phyloP scores from a whole-genome alignment of 495 filamentous ascomycete species.

The Aspergillus affinis region DNA sequence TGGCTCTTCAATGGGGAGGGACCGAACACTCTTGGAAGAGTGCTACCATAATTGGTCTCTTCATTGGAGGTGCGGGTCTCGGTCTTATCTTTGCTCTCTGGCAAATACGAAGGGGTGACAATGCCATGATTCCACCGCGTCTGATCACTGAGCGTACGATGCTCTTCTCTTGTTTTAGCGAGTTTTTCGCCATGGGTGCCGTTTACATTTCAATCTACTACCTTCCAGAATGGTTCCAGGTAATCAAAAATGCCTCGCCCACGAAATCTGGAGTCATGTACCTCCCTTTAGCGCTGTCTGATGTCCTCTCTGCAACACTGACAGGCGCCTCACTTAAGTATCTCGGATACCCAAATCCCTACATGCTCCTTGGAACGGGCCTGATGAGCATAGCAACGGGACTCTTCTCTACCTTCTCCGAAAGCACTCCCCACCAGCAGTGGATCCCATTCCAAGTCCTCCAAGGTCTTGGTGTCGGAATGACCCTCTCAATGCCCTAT shows the following conservation, averaged over 20 bases:
- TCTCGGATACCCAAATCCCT: slow-evolving; percentile 69
- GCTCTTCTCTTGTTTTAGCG: slow-evolving; percentile 18
- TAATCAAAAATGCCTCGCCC: slow-evolving; percentile 62
- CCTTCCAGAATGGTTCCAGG: slow-evolving; percentile 49
- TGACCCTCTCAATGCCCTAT: slow-evolving; percentile 46
- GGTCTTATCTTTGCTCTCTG: slow-evolving; percentile 30
- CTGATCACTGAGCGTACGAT: no score
- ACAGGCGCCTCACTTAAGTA: slow-evolving; percentile 54
- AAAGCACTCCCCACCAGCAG: slow-evolving; percentile 38
- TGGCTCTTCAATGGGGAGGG: slow-evolving; percentile 47
- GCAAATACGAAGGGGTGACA: slow-evolving; percentile 3
- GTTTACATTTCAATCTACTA: slow-evolving; percentile 39
- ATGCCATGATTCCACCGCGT: slow-evolving; percentile 11
- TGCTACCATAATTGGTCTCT: slow-evolving; percentile 33
- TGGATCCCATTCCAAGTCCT: slow-evolving; percentile 65
- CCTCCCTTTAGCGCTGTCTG: slow-evolving; percentile 38
- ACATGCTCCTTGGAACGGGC: slow-evolving; percentile 55
- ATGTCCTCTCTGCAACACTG: slow-evolving; percentile 31
- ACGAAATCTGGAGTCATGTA: slow-evolving; percentile 57
- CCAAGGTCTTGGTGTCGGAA: slow-evolving; percentile 52
- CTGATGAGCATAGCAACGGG: slow-evolving; percentile 63
- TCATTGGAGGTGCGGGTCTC: slow-evolving; percentile 35
- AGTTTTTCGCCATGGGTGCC: slow-evolving; percentile 12
- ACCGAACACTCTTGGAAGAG: slow-evolving; percentile 36
- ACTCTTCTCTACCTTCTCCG: slow-evolving; percentile 50